A percentile compares a stretch with the other conserved stretches of the same genome.
phyloP scores from a whole-genome alignment of 345 rosid genomes.

The Punica granatum region DNA sequence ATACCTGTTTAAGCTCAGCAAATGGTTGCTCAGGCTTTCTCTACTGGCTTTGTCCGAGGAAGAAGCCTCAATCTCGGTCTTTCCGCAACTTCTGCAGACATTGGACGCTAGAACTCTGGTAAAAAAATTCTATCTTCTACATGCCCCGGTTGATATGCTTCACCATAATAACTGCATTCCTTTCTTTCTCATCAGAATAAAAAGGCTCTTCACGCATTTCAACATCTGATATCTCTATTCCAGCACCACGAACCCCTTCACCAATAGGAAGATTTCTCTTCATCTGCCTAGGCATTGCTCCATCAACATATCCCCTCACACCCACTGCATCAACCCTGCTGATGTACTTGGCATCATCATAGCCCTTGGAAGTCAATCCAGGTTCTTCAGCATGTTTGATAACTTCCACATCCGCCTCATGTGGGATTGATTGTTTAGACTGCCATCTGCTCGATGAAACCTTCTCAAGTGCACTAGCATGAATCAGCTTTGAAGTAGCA shows the following conservation, averaged over 20 bases:
- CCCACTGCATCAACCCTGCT: slow-evolving; percentile 21
- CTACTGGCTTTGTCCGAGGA: slow-evolving; percentile 58
- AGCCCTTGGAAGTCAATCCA: slow-evolving; percentile 17
- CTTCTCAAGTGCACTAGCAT: slow-evolving; percentile 66
- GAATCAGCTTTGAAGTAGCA: slow-evolving; percentile 50
- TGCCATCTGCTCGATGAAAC: slow-evolving; percentile 80
- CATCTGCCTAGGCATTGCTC: slow-evolving; percentile 21
- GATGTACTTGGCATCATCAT: slow-evolving; percentile 22
- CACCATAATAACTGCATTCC: slow-evolving; percentile 20
- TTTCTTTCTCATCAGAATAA: slow-evolving; percentile 39
- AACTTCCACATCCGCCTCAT: slow-evolving; percentile 43
- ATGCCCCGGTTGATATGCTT: slow-evolving; percentile 24
- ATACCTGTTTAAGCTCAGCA: slow-evolving; percentile 40
- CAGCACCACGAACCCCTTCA: slow-evolving; percentile 30
- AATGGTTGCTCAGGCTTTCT: slow-evolving; percentile 31
- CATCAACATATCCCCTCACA: slow-evolving; percentile 28
- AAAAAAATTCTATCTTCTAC: slow-evolving; percentile 33
- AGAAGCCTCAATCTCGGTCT: slow-evolving; percentile 64
- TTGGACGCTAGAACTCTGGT: slow-evolving; percentile 25
- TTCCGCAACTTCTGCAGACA: slow-evolving; percentile 38
- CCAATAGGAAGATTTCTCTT: slow-evolving; percentile 30
- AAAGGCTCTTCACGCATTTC: slow-evolving; percentile 20
- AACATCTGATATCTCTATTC: slow-evolving; percentile 30
- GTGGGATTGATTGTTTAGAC: slow-evolving; percentile 25
- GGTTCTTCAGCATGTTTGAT: slow-evolving; percentile 35